Conservation (phyloP, 1,139 yeast species). For the Blastobotrys indianensis region DNA sequence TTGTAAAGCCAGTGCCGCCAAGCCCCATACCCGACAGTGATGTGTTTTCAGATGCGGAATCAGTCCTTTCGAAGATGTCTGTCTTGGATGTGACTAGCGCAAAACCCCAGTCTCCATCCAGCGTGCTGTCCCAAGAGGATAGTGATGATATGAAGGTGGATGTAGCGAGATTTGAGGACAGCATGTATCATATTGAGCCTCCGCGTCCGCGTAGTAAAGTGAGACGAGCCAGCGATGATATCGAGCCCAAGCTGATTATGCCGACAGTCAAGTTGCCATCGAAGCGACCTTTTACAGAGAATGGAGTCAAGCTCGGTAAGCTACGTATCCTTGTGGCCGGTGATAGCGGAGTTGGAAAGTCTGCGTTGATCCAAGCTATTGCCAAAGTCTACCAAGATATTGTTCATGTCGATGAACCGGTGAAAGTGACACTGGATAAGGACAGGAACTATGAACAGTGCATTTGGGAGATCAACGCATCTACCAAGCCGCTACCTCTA, state of each 20-base stretch:
- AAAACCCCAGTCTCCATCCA: constrained; percentile 6
- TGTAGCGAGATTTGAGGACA: constrained; percentile 6
- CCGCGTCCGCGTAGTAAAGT: neutral
- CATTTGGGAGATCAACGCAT: constrained; percentile 20
- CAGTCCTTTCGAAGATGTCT: neutral
- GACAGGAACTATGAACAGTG: neutral
- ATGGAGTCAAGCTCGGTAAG: constrained; percentile 27
- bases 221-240: neutral
- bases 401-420: constrained; percentile 25
- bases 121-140: constrained; percentile 9
- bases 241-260: constrained; percentile 24
- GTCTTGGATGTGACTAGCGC: neutral
- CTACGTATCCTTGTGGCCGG: constrained; percentile 27
- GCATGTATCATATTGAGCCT: constrained; percentile 2
- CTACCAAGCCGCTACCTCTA: constrained; percentile 26
- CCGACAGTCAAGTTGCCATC: constrained; percentile 26
- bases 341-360: constrained; percentile 26
- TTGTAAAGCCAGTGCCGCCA: neutral
- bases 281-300: constrained; percentile 24
- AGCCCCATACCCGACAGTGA: constrained; percentile 7
- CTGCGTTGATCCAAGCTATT: constrained; percentile 25
- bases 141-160: constrained; percentile 8
- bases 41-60: constrained; percentile 3
- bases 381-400: constrained; percentile 22
- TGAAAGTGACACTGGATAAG: neutral